Evolutionary conservation across 1,139 yeast species (phyloP).

Genomic region (Taiozyma onychis): DNA sequence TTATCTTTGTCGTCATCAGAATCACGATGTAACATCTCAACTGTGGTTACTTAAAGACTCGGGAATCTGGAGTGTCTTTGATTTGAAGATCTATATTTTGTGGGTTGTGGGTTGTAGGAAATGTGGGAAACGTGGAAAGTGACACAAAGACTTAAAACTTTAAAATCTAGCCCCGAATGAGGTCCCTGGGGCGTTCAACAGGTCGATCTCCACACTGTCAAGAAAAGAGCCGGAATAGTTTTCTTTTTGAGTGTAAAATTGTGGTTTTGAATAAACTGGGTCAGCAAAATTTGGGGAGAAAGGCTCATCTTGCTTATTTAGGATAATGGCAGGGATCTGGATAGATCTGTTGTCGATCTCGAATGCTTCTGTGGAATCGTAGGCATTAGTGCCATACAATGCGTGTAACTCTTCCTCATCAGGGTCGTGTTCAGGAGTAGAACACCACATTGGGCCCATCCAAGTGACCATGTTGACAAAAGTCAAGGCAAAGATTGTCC

Average conservation of each 20-base stretch:
- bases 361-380: background rate
- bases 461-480: slow-evolving; percentile 27
- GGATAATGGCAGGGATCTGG: slow-evolving; percentile 1
- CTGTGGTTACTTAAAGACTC: background rate
- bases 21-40: background rate
- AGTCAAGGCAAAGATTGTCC: slow-evolving; percentile 31
- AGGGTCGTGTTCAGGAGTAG: slow-evolving; percentile 23
- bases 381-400: background rate
- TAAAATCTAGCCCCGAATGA: background rate
- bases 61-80: background rate
- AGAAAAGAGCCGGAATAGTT: background rate
- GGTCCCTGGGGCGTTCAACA: background rate
- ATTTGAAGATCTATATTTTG: background rate
- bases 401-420: slow-evolving; percentile 2
- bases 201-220: background rate
- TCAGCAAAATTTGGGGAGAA: background rate
- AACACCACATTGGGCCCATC: slow-evolving; percentile 43
- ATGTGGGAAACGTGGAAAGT: background rate
- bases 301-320: background rate
- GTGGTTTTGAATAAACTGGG: background rate
- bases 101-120: background rate
- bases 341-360: background rate
- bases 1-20: background rate
- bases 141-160: background rate
- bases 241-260: background rate